Evolutionary conservation across 1,139 yeast genomes (phyloP).

Genomic region (Yamadazyma friedrichii): DNA sequence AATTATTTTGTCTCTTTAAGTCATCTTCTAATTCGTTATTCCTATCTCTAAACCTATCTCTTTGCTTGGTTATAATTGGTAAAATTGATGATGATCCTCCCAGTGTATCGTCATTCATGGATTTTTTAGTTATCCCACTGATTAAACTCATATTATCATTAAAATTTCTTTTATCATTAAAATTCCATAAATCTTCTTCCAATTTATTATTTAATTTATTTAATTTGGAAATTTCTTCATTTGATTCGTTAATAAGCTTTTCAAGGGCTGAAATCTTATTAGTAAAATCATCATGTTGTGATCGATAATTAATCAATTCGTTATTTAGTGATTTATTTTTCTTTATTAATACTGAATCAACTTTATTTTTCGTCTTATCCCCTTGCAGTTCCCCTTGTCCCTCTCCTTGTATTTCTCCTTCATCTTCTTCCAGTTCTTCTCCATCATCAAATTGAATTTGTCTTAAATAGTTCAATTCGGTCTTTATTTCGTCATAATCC

Average conservation of each 20-base stretch:
- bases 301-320: conserved; percentile 58
- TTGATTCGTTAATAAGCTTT: conserved; percentile 32
- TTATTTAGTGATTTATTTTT: conserved; percentile 61
- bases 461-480: conserved; percentile 68
- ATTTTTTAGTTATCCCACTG: conserved; percentile 47
- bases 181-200: conserved; percentile 64
- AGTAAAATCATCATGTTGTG: conserved; percentile 44
- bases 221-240: conserved; percentile 32
- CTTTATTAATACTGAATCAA: conserved; percentile 52
- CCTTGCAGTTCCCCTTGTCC: conserved; percentile 10
- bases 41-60: conserved; percentile 84
- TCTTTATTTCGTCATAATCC: conserved; percentile 77
- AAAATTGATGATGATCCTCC: conserved; percentile 54
- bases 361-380: conserved; percentile 18
- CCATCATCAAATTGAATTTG: conserved; percentile 70
- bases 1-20: conserved; percentile 54
- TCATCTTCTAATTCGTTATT: conserved; percentile 85
- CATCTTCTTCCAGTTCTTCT: conserved; percentile 24
- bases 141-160: conserved; percentile 69
- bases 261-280: conserved; percentile 42
- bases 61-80: conserved; percentile 89
- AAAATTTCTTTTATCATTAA: conserved; percentile 48
- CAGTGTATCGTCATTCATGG: conserved; percentile 11
- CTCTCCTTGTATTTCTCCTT: conserved; percentile 17
- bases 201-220: conserved; percentile 54